Evolutionary conservation across 352 stramenopile species (phyloP).

Genomic region (Phytophthora palmivora): DNA sequence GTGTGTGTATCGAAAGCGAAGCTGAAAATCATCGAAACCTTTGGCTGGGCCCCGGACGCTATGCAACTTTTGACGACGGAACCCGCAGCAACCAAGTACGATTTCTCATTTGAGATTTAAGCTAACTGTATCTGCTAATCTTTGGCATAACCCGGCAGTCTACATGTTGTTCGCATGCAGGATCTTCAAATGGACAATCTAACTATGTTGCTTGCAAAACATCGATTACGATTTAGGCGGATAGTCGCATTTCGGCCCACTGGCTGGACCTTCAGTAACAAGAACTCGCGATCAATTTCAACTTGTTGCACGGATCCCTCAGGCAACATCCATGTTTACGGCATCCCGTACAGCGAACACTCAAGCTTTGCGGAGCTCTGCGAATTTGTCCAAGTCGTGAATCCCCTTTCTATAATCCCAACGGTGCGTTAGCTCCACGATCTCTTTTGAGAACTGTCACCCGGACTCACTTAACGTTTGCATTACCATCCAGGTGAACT

Average conservation of each 20-base stretch:
- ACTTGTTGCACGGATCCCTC: slow-evolving; percentile 82
- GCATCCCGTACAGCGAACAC: slow-evolving; percentile 97
- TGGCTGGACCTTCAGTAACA: slow-evolving; percentile 89
- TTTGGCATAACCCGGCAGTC: slow-evolving; percentile 32
- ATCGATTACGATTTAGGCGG: slow-evolving; percentile 72
- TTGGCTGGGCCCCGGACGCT: slow-evolving; percentile 81
- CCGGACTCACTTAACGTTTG: slow-evolving; percentile 7
- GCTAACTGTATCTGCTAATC: slow-evolving; percentile 4
- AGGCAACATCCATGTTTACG: slow-evolving; percentile 91
- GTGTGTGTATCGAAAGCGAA: slow-evolving; percentile 85
- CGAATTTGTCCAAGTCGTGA: slow-evolving; percentile 90
- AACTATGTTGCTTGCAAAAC: slow-evolving; percentile 61
- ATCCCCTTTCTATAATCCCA: slow-evolving; percentile 91
- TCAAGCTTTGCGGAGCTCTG: slow-evolving; percentile 96
- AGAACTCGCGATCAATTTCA: slow-evolving; percentile 54
- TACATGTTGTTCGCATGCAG: slow-evolving; percentile 94
- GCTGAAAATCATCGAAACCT: slow-evolving; percentile 86
- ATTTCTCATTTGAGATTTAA: slow-evolving; percentile 5
- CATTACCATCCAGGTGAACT: slow-evolving; percentile 78
- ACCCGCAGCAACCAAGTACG: slow-evolving; percentile 71
- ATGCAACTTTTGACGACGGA: slow-evolving; percentile 92
- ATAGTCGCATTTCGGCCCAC: slow-evolving; percentile 96
- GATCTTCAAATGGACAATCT: slow-evolving; percentile 94
- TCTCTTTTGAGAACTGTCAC: not conserved
- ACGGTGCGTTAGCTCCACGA: slow-evolving; percentile 70